Conservation (phyloP, 164 flowering plant genomes). For the Litsea cubeba region DNA sequence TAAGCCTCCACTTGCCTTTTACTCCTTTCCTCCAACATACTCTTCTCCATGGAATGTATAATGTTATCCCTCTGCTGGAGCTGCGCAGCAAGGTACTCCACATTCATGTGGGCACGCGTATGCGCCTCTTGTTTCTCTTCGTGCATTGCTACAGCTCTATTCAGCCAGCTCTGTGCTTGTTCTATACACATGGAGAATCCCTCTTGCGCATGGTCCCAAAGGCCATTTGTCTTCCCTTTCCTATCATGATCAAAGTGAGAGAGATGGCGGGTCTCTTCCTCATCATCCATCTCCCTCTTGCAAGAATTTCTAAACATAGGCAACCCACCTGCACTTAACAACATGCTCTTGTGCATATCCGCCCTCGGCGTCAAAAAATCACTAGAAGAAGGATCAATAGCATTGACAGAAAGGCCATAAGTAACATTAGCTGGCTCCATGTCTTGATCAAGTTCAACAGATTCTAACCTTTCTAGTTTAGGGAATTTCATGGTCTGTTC, state of each 20-base stretch:
- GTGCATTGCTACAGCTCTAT: slow-evolving; percentile 42
- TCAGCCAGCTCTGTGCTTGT: slow-evolving; percentile 31
- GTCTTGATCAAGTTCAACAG: slow-evolving; percentile 37
- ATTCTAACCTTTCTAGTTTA: slow-evolving; percentile 23
- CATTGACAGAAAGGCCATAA: slow-evolving; percentile 30
- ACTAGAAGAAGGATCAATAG: slow-evolving; percentile 30
- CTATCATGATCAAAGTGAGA: slow-evolving; percentile 38
- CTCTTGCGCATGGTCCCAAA: slow-evolving; percentile 35
- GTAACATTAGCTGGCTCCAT: slow-evolving; percentile 35
- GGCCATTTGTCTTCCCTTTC: slow-evolving; percentile 37
- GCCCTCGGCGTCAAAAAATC: slow-evolving; percentile 37
- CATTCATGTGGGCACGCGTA: slow-evolving; percentile 28
- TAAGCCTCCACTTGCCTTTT: slow-evolving; percentile 39
- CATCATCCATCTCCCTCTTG: slow-evolving; percentile 52
- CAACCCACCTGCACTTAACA: slow-evolving; percentile 25
- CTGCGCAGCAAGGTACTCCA: slow-evolving; percentile 35
- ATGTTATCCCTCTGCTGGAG: slow-evolving; percentile 41
- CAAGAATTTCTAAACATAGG: slow-evolving; percentile 36
- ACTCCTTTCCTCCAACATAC: slow-evolving; percentile 41
- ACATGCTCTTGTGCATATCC: slow-evolving; percentile 15
- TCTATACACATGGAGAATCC: slow-evolving; percentile 49
- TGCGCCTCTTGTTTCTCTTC: slow-evolving; percentile 38
- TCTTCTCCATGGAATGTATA: slow-evolving; percentile 38
- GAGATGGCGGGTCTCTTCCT: slow-evolving; percentile 29
- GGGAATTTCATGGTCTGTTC: slow-evolving; percentile 13